Percentiles rank a stretch among this genome's conserved stretches.
These are phyloP conservation scores for Trichoderma simmonsii DNA, from an alignment of 2,329 filamentous ascomycete genomes.

Conservation along the genomic window DNA sequence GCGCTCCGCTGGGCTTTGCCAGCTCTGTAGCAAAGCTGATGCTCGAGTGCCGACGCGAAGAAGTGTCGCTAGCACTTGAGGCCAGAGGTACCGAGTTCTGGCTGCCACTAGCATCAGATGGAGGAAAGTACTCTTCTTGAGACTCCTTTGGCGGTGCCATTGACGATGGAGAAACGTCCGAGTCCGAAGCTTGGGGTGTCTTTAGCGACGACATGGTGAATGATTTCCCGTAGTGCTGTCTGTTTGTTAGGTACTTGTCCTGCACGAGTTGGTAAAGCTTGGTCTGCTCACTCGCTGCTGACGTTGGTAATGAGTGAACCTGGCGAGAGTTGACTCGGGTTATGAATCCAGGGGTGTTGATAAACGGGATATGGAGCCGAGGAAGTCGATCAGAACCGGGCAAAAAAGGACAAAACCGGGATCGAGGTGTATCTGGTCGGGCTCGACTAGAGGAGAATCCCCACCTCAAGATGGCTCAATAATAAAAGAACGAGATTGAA, in stretches of 20 bases:
- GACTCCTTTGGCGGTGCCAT: conserved; percentile 22
- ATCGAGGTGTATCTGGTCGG: not conserved
- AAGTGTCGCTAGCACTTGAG: conserved; percentile 21
- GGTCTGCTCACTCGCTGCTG: not conserved
- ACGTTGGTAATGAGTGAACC: not conserved
- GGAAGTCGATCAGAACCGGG: not conserved
- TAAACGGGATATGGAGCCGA: not conserved
- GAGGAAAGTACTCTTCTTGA: conserved; percentile 18
- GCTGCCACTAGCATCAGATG: not conserved
- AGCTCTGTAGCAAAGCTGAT: conserved; percentile 37
- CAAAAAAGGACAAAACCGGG: not conserved
- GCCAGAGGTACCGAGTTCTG: conserved; percentile 10
- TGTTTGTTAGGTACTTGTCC: not conserved
- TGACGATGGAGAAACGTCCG: conserved; percentile 44
- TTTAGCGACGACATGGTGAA: conserved; percentile 23
- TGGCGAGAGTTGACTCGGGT: not conserved
- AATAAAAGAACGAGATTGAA: not conserved
- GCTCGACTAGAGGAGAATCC: not conserved
- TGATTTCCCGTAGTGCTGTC: not conserved
- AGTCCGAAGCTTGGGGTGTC: conserved; percentile 36
- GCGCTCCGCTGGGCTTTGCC: conserved; percentile 25
- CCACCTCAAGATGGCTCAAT: not conserved
- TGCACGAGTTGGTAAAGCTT: not conserved
- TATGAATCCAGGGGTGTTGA: not conserved
- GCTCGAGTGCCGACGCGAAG: conserved; percentile 33